Conservation (phyloP, 805 yeast genomes). For the Lachancea kluyveri region DNA sequence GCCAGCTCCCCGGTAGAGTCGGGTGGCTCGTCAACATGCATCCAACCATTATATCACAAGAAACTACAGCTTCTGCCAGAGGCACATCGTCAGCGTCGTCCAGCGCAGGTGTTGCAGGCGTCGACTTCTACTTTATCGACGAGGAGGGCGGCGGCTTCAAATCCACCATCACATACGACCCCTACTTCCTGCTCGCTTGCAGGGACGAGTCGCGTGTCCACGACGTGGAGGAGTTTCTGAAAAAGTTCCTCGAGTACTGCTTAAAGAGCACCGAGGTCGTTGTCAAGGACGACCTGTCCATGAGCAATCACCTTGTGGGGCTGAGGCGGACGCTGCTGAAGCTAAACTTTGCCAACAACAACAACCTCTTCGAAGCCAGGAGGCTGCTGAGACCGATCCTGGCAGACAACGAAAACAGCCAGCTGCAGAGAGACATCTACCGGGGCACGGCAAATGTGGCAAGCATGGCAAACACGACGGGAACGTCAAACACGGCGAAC, state of each 20-base stretch:
- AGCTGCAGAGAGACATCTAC: slow-evolving; percentile 63
- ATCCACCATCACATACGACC: slow-evolving; percentile 75
- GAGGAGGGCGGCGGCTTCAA: slow-evolving; percentile 97
- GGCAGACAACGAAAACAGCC: slow-evolving; percentile 53
- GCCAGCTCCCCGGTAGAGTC: slow-evolving; percentile 23
- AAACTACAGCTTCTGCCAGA: slow-evolving; percentile 15
- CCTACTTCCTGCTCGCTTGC: slow-evolving; percentile 74
- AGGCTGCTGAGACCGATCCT: slow-evolving; percentile 63
- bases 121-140: slow-evolving; percentile 89
- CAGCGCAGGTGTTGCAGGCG: slow-evolving; percentile 70
- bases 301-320: slow-evolving; percentile 86
- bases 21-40: slow-evolving; percentile 98
- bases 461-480: slow-evolving; percentile 36
- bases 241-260: slow-evolving; percentile 57
- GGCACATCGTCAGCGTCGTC: slow-evolving; percentile 4
- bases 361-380: slow-evolving; percentile 72
- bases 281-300: slow-evolving; percentile 68
- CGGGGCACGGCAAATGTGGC: slow-evolving; percentile 1
- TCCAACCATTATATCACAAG: slow-evolving; percentile 63
- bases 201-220: slow-evolving; percentile 35
- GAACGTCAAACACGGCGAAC: slow-evolving; percentile 43
- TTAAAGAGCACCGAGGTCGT: slow-evolving; percentile 52
- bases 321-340: slow-evolving; percentile 56
- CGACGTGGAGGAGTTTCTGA: slow-evolving; percentile 82
- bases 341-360: slow-evolving; percentile 66